Conservation (phyloP, 495 filamentous ascomycete species). For the Saxophila tyrrhenica region DNA sequence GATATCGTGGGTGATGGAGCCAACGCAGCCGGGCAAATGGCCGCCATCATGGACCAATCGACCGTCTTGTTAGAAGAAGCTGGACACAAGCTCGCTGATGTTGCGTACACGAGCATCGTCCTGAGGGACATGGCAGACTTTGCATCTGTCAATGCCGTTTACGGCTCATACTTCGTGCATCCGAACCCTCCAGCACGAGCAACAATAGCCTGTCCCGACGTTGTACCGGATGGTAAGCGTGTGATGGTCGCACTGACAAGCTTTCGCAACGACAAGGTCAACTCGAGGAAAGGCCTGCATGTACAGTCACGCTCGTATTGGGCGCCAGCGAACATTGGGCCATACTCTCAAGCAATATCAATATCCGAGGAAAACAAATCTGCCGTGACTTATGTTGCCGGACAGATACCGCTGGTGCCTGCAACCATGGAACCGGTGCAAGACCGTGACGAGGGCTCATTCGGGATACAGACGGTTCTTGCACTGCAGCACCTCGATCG, state of each 20-base stretch:
- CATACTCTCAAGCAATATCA: constrained; percentile 83
- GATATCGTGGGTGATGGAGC: constrained; percentile 2
- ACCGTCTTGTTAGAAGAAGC: neutral
- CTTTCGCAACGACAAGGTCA: neutral
- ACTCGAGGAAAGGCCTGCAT: constrained; percentile 50
- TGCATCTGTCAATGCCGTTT: constrained; percentile 56
- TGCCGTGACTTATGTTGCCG: constrained; percentile 56
- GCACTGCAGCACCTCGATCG: constrained; percentile 84
- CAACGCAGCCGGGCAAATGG: constrained; percentile 10
- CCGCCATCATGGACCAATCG: constrained; percentile 7
- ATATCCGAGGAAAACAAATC: constrained; percentile 21
- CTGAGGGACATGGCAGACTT: constrained; percentile 76
- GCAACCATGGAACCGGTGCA: constrained; percentile 52
- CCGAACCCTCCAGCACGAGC: constrained; percentile 80
- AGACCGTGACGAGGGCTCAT: neutral
- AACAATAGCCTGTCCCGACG: constrained; percentile 63
- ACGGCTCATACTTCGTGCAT: constrained; percentile 53
- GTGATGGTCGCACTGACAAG: constrained; percentile 47
- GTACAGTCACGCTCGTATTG: constrained; percentile 92
- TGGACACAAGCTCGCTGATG: constrained; percentile 26
- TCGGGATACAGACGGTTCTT: constrained; percentile 42
- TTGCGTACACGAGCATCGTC: constrained; percentile 64
- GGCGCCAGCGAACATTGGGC: constrained; percentile 96
- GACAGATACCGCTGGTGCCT: constrained; percentile 84
- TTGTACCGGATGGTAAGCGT: constrained; percentile 43